phyloP scores from a whole-genome alignment of 108 stramenopile species.

The Skeletonema potamos region DNA sequence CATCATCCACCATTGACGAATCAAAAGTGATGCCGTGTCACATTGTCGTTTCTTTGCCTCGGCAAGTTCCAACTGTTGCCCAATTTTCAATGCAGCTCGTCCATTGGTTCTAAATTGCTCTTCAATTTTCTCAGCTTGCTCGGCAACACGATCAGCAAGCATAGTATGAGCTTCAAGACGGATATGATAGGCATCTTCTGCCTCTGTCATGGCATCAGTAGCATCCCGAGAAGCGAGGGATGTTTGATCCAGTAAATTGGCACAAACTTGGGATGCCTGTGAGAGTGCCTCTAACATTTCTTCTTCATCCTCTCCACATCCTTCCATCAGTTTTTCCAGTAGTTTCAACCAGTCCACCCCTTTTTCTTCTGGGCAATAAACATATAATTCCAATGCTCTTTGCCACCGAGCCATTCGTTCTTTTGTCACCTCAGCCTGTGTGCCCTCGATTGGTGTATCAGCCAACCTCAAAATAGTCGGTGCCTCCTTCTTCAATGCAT shows the following conservation, averaged over 20 bases:
- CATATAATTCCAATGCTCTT: constrained; percentile 78
- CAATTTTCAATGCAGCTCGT: constrained; percentile 78
- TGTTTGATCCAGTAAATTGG: constrained; percentile 62
- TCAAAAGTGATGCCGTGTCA: constrained; percentile 71
- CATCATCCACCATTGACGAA: constrained; percentile 89
- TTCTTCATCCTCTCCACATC: constrained; percentile 74
- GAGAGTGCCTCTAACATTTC: constrained; percentile 67
- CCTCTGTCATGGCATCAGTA: constrained; percentile 55
- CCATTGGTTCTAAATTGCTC: constrained; percentile 80
- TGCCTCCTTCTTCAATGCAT: constrained; percentile 30
- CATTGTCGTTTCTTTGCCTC: constrained; percentile 80
- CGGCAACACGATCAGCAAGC: constrained; percentile 60
- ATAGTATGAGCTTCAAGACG: constrained; percentile 77
- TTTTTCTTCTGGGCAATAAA: constrained; percentile 55
- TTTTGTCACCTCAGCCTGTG: constrained; percentile 56
- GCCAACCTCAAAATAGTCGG: constrained; percentile 13
- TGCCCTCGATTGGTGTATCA: constrained; percentile 42
- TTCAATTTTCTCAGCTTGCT: constrained; percentile 72
- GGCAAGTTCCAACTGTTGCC: constrained; percentile 79
- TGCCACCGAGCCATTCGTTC: constrained; percentile 72
- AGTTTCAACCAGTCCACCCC: constrained; percentile 58
- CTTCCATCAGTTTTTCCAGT: constrained; percentile 70
- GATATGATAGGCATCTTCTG: constrained; percentile 75
- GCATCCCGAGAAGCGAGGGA: constrained; percentile 63
- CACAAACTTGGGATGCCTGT: constrained; percentile 69